These are phyloP conservation scores for Ustilago hordei DNA, from an alignment of 1,284 basidiomycete genomes.

Conservation along the genomic window DNA sequence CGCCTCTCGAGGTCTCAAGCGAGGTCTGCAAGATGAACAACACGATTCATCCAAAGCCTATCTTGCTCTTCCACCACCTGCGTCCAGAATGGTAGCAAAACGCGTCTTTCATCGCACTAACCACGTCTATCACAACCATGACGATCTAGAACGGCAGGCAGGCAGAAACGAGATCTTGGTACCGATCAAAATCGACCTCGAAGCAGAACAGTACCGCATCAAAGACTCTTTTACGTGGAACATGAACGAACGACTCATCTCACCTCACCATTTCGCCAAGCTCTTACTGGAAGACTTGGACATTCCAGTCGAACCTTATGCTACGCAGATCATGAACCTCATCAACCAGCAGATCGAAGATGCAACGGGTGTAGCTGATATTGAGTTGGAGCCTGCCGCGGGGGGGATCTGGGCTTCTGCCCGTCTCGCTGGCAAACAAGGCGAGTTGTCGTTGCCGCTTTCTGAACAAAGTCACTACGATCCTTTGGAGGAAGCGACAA, in stretches of 20 bases:
- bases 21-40: constrained; percentile 46
- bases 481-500: constrained; percentile 22
- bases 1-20: constrained; percentile 44
- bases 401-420: constrained; percentile 45
- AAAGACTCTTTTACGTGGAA: constrained; percentile 99
- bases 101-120: constrained; percentile 72
- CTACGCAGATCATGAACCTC: constrained; percentile 82
- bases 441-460: constrained; percentile 20
- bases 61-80: constrained; percentile 85
- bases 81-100: constrained; percentile 79
- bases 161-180: constrained; percentile 77
- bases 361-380: constrained; percentile 74
- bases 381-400: constrained; percentile 50
- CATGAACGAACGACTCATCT: constrained; percentile 79
- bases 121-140: constrained; percentile 77
- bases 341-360: constrained; percentile 92
- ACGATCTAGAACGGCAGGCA: constrained; percentile 59
- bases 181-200: constrained; percentile 93
- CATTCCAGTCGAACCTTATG: constrained; percentile 78
- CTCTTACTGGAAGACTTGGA: constrained; percentile 90
- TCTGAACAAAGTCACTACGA: constrained; percentile 38
- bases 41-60: constrained; percentile 74
- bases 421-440: constrained; percentile 22
- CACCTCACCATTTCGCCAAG: constrained; percentile 83
- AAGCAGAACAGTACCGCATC: constrained; percentile 89